Conservation (phyloP, 73 alveolate genomes). For the Tetrahymena borealis region DNA sequence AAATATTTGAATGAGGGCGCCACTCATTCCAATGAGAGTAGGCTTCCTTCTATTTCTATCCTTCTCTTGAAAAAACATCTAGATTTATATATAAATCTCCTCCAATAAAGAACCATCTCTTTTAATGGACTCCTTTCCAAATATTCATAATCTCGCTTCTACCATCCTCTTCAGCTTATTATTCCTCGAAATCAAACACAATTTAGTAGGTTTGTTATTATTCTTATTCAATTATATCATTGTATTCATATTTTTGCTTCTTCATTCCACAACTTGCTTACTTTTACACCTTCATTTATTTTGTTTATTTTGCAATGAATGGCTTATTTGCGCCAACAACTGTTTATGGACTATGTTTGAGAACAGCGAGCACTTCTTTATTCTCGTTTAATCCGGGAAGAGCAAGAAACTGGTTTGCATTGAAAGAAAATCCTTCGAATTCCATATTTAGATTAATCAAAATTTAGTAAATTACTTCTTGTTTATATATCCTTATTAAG, state of each 20-base stretch:
- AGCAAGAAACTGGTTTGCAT: not conserved
- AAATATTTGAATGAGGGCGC: not conserved
- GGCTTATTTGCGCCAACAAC: not conserved
- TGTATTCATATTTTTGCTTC: too few relatives aligned
- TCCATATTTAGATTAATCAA: not conserved
- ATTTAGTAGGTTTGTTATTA: too few relatives aligned
- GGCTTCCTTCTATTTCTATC: not conserved
- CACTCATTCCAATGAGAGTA: not conserved
- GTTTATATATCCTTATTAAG: too few relatives aligned
- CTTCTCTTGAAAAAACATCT: not conserved
- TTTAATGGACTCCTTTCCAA: not conserved
- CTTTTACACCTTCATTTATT: not conserved
- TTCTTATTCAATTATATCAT: too few relatives aligned
- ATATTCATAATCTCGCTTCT: not conserved
- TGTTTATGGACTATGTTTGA: not conserved
- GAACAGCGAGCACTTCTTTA: not conserved
- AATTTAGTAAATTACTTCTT: too few relatives aligned
- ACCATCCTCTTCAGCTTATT: not conserved
- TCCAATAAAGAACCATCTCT: not conserved
- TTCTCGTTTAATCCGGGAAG: not conserved
- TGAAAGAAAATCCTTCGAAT: not conserved
- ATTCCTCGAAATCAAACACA: not conserved
- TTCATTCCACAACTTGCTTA: too few relatives aligned
- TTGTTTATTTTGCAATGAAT: not conserved
- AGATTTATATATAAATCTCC: not conserved